Base-by-base conservation (phyloP, 2,329 filamentous ascomycete species). In the Capronia americana region DNA sequence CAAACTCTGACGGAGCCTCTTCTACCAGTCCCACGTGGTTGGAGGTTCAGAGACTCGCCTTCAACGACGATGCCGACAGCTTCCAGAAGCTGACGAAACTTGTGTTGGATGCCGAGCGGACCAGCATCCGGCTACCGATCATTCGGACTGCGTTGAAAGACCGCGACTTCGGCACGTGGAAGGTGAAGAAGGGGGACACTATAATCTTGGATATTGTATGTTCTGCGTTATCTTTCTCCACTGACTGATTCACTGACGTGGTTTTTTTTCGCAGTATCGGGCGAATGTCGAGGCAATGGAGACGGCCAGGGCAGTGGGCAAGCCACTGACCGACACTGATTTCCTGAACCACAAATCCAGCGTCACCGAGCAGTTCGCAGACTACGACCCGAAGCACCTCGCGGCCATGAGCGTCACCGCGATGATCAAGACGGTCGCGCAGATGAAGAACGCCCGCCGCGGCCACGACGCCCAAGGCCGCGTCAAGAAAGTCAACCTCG, bases 401-500 rank as follows among this genome's bases (percentile, higher is more conserved):
- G 50, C 50, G 4, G n/a, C 50, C 7, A 24, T 53, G 20, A 24
- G 20, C 50, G 50, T 53, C 10, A 30, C 50, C 12, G 20, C 26
- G 1, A 53, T 53, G 50, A 53, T 53, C 26, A 24, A 17, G 20
- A 53, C 23, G 12, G 24, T 53, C 50, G 50, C 50, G 24, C 50
- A 53, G 50, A 53, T 53, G 50, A 53, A 53, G 12, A 53, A 53
- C 24, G 20, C 50, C 6, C 50, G 50, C 50, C 50, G 50, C 4
- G 50, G 50, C 23, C 50, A 53, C 14, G 50, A 53, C 50, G 50
- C 50, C 50, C 50, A 53, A 17, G 50, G 50, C 1, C 50, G 6
- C 4, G n/a, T 53, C 2, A 53, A 53, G 50, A 53, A 30, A 53
- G 50, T 53, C 50, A 28, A 53, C 20, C n/a, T 53, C 24, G 50